These are phyloP conservation scores for Phaffia tasmanica DNA, from an alignment of 768 basidiomycete species.

Conservation along the genomic window DNA sequence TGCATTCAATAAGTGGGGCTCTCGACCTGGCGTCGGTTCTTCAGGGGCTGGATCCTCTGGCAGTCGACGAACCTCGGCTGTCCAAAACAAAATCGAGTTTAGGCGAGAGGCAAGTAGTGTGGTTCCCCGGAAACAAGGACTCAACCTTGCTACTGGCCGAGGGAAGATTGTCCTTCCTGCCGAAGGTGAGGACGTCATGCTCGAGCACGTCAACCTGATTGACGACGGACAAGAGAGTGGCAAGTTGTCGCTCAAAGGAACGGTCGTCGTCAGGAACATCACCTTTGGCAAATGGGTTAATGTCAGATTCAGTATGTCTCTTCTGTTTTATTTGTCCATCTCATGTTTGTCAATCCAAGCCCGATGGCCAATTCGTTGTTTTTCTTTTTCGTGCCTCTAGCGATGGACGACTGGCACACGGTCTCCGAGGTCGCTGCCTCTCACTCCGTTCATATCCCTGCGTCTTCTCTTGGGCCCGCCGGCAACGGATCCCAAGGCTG, in stretches of 20 bases:
- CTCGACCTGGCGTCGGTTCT: conserved; percentile 5
- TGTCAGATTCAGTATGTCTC: conserved; percentile 56
- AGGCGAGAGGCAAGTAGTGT: conserved; percentile 7
- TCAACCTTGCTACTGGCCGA: conserved; percentile 21
- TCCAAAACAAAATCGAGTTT: conserved; percentile 14
- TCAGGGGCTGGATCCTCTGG: background rate
- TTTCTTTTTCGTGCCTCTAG: conserved; percentile 3
- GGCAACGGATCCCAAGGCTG: conserved; percentile 34
- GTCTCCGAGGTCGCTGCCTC: conserved; percentile 76
- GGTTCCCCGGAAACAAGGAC: conserved; percentile 12
- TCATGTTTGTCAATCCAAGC: background rate
- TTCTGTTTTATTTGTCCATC: background rate
- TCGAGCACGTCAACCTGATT: conserved; percentile 41
- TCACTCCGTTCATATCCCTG: conserved; percentile 35
- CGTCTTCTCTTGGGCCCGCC: conserved; percentile 30
- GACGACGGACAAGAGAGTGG: conserved; percentile 36
- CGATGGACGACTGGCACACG: conserved; percentile 90
- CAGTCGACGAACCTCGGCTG: background rate
- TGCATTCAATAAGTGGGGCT: background rate
- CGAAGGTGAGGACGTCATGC: conserved; percentile 38
- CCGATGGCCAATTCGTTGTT: background rate
- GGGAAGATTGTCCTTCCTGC: conserved; percentile 6
- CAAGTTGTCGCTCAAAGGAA: conserved; percentile 50
- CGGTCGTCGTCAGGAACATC: conserved; percentile 68
- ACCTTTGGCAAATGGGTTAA: conserved; percentile 78